Evolutionary conservation across 164 flowering plant species (phyloP).

Genomic region (Brasenia schreberi): DNA sequence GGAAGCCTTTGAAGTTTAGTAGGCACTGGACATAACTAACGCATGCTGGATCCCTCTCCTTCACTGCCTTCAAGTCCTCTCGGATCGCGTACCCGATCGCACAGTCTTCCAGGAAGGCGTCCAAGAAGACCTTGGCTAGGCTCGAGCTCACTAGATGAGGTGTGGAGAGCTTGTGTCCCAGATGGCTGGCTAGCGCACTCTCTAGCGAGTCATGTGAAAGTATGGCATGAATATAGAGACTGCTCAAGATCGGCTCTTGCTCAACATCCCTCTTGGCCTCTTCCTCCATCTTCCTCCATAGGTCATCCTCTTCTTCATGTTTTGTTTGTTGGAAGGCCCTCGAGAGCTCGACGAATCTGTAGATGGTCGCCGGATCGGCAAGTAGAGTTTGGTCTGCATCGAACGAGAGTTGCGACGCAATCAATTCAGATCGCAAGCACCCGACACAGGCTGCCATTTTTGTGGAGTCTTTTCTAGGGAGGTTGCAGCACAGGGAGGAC

Average conservation of each 20-base stretch:
- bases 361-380: not conserved
- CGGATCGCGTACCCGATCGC: constrained; percentile 26
- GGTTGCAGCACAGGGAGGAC: not conserved
- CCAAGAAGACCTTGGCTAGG: constrained; percentile 33
- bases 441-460: not conserved
- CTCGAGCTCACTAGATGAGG: constrained; percentile 20
- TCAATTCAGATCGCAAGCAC: not conserved
- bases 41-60: constrained; percentile 74
- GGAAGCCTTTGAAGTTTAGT: constrained; percentile 64
- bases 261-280: constrained; percentile 40
- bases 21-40: constrained; percentile 53
- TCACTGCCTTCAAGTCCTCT: constrained; percentile 50
- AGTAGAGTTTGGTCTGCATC: not conserved
- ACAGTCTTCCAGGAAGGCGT: constrained; percentile 19
- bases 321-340: not conserved
- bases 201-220: constrained; percentile 37
- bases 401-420: not conserved
- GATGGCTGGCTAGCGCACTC: constrained; percentile 38
- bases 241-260: constrained; percentile 45
- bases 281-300: constrained; percentile 37
- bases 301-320: constrained; percentile 6
- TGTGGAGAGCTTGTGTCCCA: constrained; percentile 31
- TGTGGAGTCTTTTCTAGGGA: not conserved
- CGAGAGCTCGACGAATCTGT: not conserved
- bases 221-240: constrained; percentile 28